phyloP scores from a whole-genome alignment of 352 stramenopile species.

The Phytophthora constricta region DNA sequence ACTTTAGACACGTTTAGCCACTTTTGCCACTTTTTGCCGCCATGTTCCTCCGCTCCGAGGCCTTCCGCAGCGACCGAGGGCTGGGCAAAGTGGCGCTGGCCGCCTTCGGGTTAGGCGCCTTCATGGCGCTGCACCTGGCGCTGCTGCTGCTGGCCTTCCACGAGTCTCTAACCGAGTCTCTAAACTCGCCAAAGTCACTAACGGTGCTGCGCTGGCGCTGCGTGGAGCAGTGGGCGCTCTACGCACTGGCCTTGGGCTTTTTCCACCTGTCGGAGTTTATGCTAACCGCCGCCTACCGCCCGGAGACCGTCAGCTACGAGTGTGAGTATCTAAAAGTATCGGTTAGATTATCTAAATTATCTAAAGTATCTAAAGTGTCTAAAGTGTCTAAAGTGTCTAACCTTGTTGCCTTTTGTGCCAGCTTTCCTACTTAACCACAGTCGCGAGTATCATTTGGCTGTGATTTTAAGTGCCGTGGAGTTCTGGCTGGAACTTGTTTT shows the following conservation, averaged over 20 bases:
- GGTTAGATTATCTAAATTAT: too few relatives aligned
- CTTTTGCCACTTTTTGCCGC: too few relatives aligned
- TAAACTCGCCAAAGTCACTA: conserved; percentile 11
- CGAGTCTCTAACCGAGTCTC: conserved; percentile 20
- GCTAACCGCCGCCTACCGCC: conserved; percentile 83
- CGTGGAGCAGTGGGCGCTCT: conserved; percentile 74
- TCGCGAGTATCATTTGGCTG: conserved; percentile 87
- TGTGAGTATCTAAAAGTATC: conserved; percentile 64
- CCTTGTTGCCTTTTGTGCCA: conserved; percentile 22
- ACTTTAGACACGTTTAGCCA: too few relatives aligned
- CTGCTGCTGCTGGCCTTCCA: conserved; percentile 49
- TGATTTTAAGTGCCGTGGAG: conserved; percentile 85
- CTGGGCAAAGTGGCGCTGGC: conserved; percentile 81
- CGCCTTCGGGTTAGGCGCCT: conserved; percentile 75
- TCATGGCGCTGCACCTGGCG: conserved; percentile 71
- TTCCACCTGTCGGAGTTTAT: conserved; percentile 90
- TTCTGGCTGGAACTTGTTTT: conserved; percentile 93
- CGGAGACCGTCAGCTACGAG: conserved; percentile 79
- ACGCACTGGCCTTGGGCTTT: conserved; percentile 76
- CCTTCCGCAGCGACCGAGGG: conserved; percentile 80
- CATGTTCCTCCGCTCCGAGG: conserved; percentile 77
- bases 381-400: too few relatives aligned
- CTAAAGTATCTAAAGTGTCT: too few relatives aligned
- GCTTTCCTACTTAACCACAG: conserved; percentile 93
- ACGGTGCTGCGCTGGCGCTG: conserved; percentile 50